phyloP scores from a whole-genome alignment of 108 stramenopile species.

The Cyclotella kingstonii region DNA sequence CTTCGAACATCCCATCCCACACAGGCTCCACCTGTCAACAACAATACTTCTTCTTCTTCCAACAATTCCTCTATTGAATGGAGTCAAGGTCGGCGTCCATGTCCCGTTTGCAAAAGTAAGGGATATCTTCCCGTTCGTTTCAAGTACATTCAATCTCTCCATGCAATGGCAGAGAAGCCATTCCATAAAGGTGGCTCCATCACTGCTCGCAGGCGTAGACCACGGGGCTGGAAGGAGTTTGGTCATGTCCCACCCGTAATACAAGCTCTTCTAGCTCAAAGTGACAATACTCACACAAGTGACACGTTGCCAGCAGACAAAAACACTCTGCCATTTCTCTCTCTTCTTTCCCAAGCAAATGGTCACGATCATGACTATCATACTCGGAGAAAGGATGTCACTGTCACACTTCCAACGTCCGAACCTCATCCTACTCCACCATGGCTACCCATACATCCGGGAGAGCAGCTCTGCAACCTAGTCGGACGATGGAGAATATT shows the following conservation, averaged over 20 bases:
- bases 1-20: no score
- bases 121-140: conserved; percentile 40
- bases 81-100: conserved; percentile 6
- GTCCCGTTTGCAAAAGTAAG: conserved; percentile 45
- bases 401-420: neutral
- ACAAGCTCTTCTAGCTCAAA: no score
- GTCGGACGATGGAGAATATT: conserved; percentile 66
- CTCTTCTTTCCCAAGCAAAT: conserved; percentile 20
- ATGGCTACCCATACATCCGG: conserved; percentile 49
- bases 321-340: no score
- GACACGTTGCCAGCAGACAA: no score
- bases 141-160: conserved; percentile 16
- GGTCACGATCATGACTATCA: conserved; percentile 23
- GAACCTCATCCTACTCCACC: conserved; percentile 4
- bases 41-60: no score
- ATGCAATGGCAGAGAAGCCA: conserved; percentile 28
- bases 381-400: conserved; percentile 16
- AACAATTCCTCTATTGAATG: no score
- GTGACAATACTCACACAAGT: no score
- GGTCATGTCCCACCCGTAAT: conserved; percentile 36
- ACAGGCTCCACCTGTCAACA: neutral
- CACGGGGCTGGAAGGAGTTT: conserved; percentile 24
- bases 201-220: conserved; percentile 23
- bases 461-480: conserved; percentile 71
- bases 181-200: conserved; percentile 22